Percentiles rank a stretch among this genome's conserved stretches.
Conservation (phyloP, 768 basidiomycete species). For the Lactifluus subvellereus region DNA sequence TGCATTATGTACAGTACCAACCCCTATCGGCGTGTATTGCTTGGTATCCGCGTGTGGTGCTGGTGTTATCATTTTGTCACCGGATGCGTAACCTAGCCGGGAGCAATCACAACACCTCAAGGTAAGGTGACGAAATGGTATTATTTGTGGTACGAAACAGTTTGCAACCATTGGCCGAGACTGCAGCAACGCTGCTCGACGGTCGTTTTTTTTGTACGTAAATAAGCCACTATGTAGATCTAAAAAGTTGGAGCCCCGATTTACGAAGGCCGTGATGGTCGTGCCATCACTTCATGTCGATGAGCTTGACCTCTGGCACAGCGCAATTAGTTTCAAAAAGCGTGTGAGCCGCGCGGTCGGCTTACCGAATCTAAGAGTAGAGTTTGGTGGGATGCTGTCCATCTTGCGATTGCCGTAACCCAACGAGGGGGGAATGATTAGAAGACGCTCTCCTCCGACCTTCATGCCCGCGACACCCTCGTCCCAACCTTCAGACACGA, state of each 20-base stretch:
- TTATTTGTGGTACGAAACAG: not conserved
- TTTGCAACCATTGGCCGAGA: not conserved
- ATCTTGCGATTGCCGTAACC: constrained; percentile 65
- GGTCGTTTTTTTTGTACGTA: constrained; percentile 26
- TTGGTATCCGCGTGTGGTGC: not conserved
- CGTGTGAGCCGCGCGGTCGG: constrained; percentile 12
- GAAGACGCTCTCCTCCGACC: constrained; percentile 77
- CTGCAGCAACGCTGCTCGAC: constrained; percentile 8
- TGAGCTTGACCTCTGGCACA: constrained; percentile 61
- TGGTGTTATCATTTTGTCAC: not conserved
- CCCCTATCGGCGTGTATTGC: not conserved
- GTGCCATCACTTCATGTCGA: constrained; percentile 53
- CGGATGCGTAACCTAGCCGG: not conserved
- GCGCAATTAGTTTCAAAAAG: constrained; percentile 9
- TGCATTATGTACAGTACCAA: not conserved
- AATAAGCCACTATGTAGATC: constrained; percentile 11
- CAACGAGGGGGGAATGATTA: constrained; percentile 67
- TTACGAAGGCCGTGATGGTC: not conserved
- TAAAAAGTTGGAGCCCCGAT: not conserved
- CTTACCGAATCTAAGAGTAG: constrained; percentile 79
- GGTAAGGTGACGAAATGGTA: constrained; percentile 2
- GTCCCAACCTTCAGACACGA: constrained; percentile 65
- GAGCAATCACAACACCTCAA: not conserved
- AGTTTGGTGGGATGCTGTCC: constrained; percentile 65
- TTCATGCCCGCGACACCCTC: constrained; percentile 90